Base-by-base conservation (phyloP, 2,329 filamentous ascomycete genomes). In the Beauveria pseudobassiana region DNA sequence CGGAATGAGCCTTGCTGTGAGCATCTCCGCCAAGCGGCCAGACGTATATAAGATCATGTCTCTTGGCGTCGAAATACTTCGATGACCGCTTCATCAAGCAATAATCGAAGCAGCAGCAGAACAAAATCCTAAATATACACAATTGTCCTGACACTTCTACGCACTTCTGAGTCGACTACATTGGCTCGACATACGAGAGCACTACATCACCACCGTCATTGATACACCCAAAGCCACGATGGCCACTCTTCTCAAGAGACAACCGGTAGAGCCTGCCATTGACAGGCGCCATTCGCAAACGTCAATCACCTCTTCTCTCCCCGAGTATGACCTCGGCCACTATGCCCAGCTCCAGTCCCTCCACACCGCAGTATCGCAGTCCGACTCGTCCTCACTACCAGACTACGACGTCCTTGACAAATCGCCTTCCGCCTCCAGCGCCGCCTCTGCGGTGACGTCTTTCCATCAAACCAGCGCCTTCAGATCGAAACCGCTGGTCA, bases 401-500 rank as follows among this genome's bases (percentile, higher is more conserved):
- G 60, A 34, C 40, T 65, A 64, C 64, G 55, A 59, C 52, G 45
- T 63, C 18, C 16, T 34, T 0, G 26, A 38, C 5, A n/a, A 63
- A 12, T 59, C 63, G 8, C 55, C 28, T 42, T 62, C 53, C 1
- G 48, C 46, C 28, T 24, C 43, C 30, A 51, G 45, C 28, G 18
- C 30, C 45, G 51, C 52, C 16, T 55, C 57, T 22, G 48, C 34
- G 24, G 52, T 62, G 22, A 48, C 66, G 20, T 28, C 67, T 54
- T 83, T 84, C 69, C 64, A 61, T 8, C 74, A 80, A 3, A 78
- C 78, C 1, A 71, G 72, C 24, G 72, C 75, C 12, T 74, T 26
- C 80, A 83, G 63, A 77, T 85, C 65, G 75, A 82, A 64, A 73
- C 78, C 0, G 64, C 64, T 6, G 82, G 82, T 22, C 77, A 79